Evolutionary conservation across 164 flowering plant species (phyloP), one percentile per base, ranked within the genome.

Genomic region (Vitis riparia): DNA sequence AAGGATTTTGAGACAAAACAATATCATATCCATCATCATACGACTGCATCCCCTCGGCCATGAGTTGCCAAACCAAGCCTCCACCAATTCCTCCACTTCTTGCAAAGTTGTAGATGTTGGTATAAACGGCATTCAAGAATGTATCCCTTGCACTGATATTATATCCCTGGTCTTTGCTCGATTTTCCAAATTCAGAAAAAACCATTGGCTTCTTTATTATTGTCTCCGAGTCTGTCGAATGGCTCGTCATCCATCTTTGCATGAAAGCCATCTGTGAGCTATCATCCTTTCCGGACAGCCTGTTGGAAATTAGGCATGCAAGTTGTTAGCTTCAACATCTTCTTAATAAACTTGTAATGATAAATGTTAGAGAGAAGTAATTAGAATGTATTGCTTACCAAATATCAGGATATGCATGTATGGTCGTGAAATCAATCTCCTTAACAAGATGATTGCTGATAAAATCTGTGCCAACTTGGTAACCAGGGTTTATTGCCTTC

Each of bases 181-280:
- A 32, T 32, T 32, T 32, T 0, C 44, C 6, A 55, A 75, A 69
- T 19, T 65, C 73, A 2, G 30, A 17, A 7, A 69, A 51, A 3
- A 65, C 62, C 19, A 63, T 29, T 14, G 77, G 77, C 55, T 74
- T 68, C 69, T 69, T 74, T 62, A 74, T 19, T 11, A 63, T 57
- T 2, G 62, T 60, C n/a, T 19, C 48, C 1, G 71, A 44, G 17
- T 73, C 71, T 5, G 17, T 11, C 58, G 8, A 48, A 17, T 73
- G 76, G 32, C 62, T 63, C 19, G 29, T 2, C 65, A 71, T 65
- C 72, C 76, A 73, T 32, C 44, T 62, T 29, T 56, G 29, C 72
- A 73, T 58, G 48, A 74, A 74, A 55, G 27, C 58, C 68, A 62
- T 67, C 62, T 68, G 76, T 1, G 49, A 59, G 32, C 68, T 57